Conservation (phyloP, 2,329 filamentous ascomycete species). For the Daldinia sp. region DNA sequence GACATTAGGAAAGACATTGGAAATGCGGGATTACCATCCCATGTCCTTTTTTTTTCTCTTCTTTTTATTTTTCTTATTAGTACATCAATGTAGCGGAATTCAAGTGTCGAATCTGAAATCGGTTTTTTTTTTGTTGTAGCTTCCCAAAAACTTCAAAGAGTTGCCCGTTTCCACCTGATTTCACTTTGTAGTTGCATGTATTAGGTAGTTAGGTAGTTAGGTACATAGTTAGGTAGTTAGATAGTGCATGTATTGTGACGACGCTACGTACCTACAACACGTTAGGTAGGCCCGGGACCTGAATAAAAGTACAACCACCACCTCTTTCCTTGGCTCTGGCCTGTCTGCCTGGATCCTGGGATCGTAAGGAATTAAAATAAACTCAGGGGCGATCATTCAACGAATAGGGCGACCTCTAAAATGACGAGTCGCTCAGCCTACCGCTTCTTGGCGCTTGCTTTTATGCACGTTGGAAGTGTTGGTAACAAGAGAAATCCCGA, state of each 20-base stretch:
- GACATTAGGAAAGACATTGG: slow-evolving; percentile 17
- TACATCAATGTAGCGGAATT: too few relatives aligned
- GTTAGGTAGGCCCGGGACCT: too few relatives aligned
- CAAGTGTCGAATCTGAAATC: neutral
- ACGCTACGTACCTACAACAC: neutral
- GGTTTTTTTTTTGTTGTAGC: neutral
- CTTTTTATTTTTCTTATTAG: too few relatives aligned
- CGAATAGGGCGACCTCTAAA: neutral
- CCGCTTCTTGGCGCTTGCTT: neutral
- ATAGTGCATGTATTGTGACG: neutral
- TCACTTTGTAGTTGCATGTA: neutral
- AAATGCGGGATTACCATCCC: neutral
- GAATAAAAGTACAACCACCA: too few relatives aligned
- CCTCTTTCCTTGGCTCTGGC: too few relatives aligned
- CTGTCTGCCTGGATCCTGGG: neutral
- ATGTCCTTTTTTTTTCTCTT: neutral
- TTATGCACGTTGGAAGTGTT: neutral
- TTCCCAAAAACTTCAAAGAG: neutral
- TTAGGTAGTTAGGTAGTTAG: neutral
- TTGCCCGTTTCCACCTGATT: too few relatives aligned
- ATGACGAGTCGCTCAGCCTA: neutral
- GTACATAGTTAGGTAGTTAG: neutral
- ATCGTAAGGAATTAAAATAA: slow-evolving; percentile 1
- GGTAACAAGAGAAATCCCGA: neutral
- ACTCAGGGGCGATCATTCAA: neutral